phyloP scores from a whole-genome alignment of 2,329 filamentous ascomycete species.

The Epichloe bromicola region DNA sequence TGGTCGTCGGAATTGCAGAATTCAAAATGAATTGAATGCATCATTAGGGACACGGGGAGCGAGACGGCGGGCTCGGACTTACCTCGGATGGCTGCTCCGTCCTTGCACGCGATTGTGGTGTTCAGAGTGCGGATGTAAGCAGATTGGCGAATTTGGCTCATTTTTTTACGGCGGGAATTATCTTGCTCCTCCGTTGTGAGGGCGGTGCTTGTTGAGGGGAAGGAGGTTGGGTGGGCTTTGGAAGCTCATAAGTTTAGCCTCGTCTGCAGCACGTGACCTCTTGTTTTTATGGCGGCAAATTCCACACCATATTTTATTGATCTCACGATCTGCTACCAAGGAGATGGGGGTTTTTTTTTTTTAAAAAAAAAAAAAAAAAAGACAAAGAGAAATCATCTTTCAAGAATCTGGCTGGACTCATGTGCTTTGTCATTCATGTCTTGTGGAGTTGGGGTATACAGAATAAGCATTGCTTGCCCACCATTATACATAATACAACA shows the following conservation, averaged over 20 bases:
- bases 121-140: no score
- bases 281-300: background rate
- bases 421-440: background rate
- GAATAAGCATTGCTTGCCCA: background rate
- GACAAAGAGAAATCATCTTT: background rate
- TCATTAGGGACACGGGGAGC: constrained; percentile 14
- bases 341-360: no score
- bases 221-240: background rate
- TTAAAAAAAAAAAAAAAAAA: background rate
- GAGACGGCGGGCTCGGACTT: background rate
- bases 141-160: no score
- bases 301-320: background rate
- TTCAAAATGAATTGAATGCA: constrained; percentile 28
- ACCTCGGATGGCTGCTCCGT: background rate
- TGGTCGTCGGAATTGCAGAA: constrained; percentile 36
- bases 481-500: no score
- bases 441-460: constrained; percentile 2
- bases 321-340: no score
- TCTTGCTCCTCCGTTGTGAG: no score
- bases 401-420: no score
- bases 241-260: background rate
- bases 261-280: background rate
- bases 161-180: no score
- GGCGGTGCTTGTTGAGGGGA: no score
- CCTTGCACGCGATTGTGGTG: background rate